Evolutionary conservation across 1,284 basidiomycete species (phyloP).

Genomic region (Cutaneotrichosporon spelunceum): DNA sequence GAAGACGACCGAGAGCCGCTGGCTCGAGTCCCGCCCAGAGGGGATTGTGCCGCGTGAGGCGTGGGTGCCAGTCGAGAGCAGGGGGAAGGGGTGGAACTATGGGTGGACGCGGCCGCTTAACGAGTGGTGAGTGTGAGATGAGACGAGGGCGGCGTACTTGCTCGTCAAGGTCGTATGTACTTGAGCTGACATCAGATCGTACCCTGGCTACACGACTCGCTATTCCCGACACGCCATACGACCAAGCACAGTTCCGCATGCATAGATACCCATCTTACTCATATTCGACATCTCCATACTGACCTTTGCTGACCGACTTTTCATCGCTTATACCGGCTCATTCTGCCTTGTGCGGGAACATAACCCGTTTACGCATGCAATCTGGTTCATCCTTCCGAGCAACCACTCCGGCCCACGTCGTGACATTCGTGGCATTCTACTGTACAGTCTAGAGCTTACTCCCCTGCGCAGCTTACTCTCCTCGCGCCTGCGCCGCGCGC

Average conservation of each 20-base stretch:
- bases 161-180: not conserved
- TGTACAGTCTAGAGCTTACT: constrained; percentile 2
- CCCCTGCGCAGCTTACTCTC: not conserved
- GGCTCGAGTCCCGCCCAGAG: constrained; percentile 69
- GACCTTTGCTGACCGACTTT: not conserved
- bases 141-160: not conserved
- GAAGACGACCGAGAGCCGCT: constrained; percentile 62
- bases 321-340: not conserved
- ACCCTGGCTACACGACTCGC: not conserved
- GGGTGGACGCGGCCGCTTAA: constrained; percentile 42
- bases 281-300: constrained; percentile 7
- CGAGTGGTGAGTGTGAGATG: constrained; percentile 16
- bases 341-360: not conserved
- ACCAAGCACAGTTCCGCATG: constrained; percentile 13
- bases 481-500: constrained; percentile 19
- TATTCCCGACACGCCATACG: not conserved
- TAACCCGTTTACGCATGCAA: not conserved
- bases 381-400: not conserved
- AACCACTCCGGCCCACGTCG: not conserved
- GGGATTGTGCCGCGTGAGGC: constrained; percentile 69
- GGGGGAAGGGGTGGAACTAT: constrained; percentile 49
- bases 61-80: constrained; percentile 50
- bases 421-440: constrained; percentile 2
- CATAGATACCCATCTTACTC: constrained; percentile 20
- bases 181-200: constrained; percentile 8